A percentile compares a stretch with the other conserved stretches of the same genome.
phyloP scores from a whole-genome alignment of 1,284 basidiomycete genomes.

The Ceratobasidium sp. region DNA sequence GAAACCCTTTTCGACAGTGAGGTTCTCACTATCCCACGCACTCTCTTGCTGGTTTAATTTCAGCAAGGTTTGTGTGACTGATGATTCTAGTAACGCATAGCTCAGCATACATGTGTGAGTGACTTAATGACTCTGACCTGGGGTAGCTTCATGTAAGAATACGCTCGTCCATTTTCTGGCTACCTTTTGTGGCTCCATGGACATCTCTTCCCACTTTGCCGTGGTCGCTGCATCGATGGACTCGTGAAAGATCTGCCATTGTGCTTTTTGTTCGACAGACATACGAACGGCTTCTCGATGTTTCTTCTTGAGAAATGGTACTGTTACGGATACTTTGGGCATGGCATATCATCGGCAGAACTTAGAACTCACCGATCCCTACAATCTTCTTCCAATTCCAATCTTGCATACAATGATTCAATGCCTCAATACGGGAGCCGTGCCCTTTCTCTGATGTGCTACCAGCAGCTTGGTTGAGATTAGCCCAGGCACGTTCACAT shows the following conservation, averaged over 20 bases:
- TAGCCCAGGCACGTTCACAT: conserved; percentile 13
- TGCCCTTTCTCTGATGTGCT: conserved; percentile 8
- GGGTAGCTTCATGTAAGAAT: neutral
- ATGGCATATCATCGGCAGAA: too few species aligned
- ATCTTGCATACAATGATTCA: conserved; percentile 21
- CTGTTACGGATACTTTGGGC: neutral
- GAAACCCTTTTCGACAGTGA: neutral
- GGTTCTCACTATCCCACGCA: neutral
- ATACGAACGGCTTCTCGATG: neutral
- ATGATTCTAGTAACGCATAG: too few species aligned
- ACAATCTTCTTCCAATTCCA: conserved; percentile 25
- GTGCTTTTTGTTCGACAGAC: neutral
- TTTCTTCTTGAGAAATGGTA: neutral
- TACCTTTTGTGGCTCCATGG: neutral
- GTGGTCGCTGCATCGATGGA: neutral
- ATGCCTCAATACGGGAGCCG: neutral
- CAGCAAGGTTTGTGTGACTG: too few species aligned
- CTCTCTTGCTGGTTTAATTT: too few species aligned
- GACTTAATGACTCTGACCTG: too few species aligned
- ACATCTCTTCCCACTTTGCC: neutral
- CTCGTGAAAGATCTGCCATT: neutral
- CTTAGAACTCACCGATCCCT: neutral
- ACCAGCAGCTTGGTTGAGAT: conserved; percentile 10
- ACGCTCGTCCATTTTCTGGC: neutral
- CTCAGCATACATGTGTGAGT: too few species aligned